phyloP scores from a whole-genome alignment of 140 eudicot genomes.

The Stevia rebaudiana region DNA sequence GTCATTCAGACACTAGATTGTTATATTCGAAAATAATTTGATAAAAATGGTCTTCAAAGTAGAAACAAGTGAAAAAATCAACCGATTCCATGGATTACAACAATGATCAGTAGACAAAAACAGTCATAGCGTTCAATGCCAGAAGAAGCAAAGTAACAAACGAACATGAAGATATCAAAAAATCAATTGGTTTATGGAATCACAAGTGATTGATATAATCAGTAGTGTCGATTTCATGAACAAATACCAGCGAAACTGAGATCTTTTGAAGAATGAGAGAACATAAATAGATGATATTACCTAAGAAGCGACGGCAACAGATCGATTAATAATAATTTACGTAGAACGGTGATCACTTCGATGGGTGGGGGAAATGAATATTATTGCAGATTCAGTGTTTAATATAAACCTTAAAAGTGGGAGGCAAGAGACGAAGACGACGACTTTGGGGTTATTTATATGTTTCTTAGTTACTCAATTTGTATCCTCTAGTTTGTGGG shows the following conservation, averaged over 20 bases:
- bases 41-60: slow-evolving; percentile 7
- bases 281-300: not conserved
- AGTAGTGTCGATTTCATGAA: not conserved
- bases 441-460: not conserved
- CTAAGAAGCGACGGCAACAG: not conserved
- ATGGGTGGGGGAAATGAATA: not conserved
- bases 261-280: not conserved
- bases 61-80: slow-evolving; percentile 12
- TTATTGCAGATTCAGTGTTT: not conserved
- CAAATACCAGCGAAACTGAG: slow-evolving; percentile 11
- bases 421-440: not conserved
- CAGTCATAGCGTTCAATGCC: not conserved
- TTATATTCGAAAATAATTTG: not conserved
- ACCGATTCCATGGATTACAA: not conserved
- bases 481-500: too few relatives aligned
- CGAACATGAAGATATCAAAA: not conserved
- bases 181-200: not conserved
- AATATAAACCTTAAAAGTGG: not conserved
- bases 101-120: not conserved
- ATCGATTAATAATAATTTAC: slow-evolving; percentile 13
- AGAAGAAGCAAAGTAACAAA: not conserved
- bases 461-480: too few relatives aligned
- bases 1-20: slow-evolving; percentile 7
- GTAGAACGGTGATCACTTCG: not conserved
- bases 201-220: not conserved